These are phyloP conservation scores for Dipodascus albidus DNA, from an alignment of 805 yeast species.

Conservation along the genomic window DNA sequence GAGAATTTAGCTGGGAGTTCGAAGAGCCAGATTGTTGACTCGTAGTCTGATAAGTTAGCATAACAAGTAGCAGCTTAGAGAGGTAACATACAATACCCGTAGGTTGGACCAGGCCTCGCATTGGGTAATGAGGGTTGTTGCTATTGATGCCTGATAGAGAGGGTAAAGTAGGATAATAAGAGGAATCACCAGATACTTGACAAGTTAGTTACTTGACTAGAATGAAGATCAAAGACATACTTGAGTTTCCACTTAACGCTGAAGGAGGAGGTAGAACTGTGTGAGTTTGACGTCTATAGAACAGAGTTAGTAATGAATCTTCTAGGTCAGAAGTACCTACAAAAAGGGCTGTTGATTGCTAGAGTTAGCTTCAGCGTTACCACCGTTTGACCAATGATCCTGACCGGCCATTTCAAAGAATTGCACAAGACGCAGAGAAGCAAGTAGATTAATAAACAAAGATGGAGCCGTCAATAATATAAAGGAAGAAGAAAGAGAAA, in stretches of 20 bases:
- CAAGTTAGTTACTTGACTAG: conserved; percentile 7
- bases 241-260: conserved; percentile 15
- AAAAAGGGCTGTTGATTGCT: conserved; percentile 21
- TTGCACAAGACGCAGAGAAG: no score
- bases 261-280: conserved; percentile 26
- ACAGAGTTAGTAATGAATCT: background rate
- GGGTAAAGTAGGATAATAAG: conserved; percentile 20
- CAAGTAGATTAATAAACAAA: background rate
- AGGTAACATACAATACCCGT: background rate
- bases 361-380: conserved; percentile 10
- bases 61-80: background rate
- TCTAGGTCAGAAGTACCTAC: conserved; percentile 10
- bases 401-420: conserved; percentile 10
- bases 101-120: conserved; percentile 12
- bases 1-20: background rate
- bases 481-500: background rate
- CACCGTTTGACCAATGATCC: conserved; percentile 6
- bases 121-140: conserved; percentile 9
- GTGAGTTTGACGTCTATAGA: conserved; percentile 11
- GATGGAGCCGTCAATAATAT: background rate
- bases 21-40: background rate
- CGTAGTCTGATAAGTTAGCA: background rate
- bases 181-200: conserved; percentile 13
- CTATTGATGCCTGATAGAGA: conserved; percentile 17
- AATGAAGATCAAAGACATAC: conserved; percentile 7